phyloP scores from a whole-genome alignment of 2,329 filamentous ascomycete species.

The Arthrinium phaeospermum region DNA sequence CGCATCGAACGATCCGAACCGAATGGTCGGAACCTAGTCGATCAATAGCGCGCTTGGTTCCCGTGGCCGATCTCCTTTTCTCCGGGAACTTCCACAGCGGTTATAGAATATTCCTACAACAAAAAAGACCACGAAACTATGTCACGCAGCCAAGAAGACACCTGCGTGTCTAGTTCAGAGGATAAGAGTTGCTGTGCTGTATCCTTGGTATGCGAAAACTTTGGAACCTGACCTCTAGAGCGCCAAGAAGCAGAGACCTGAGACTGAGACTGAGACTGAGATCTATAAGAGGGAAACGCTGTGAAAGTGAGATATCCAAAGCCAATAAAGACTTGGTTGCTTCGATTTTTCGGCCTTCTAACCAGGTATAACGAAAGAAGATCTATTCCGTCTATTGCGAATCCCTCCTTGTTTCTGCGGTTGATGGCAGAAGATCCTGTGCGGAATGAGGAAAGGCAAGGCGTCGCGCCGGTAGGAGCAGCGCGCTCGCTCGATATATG shows the following conservation, averaged over 20 bases:
- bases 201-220: not conserved
- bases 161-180: not conserved
- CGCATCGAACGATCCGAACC: not conserved
- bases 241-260: not conserved
- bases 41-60: conserved; percentile 4
- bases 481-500: not conserved
- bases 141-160: not conserved
- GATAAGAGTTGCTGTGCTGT: not conserved
- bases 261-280: not conserved
- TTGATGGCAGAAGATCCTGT: not conserved
- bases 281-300: not conserved
- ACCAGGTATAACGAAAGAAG: not conserved
- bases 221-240: conserved; percentile 1
- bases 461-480: not conserved
- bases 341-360: not conserved
- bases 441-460: not conserved
- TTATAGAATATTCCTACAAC: not conserved
- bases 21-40: not conserved
- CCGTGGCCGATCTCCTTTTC: not conserved
- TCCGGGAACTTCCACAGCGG: not conserved
- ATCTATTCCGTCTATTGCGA: conserved; percentile 8
- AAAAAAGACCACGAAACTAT: not conserved
- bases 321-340: not conserved
- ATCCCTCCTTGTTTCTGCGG: not conserved
- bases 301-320: not conserved